Percentiles rank a stretch among this genome's conserved stretches.
These are phyloP conservation scores for Entomortierella lignicola DNA, from an alignment of 192 early-diverging fungal genomes.

Conservation along the genomic window DNA sequence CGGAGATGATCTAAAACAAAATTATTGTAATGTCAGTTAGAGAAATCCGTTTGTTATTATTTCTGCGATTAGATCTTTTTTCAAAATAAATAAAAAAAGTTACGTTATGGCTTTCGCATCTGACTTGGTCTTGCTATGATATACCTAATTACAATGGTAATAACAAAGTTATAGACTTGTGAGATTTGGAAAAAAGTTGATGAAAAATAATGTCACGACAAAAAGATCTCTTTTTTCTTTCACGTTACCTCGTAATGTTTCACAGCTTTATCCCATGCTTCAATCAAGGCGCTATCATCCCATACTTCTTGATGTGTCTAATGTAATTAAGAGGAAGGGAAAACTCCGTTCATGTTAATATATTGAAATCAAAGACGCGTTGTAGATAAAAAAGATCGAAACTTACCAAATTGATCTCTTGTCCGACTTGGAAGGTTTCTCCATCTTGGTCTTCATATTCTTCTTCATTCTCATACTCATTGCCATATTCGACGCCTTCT, in stretches of 20 bases:
- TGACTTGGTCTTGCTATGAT: constrained; percentile 17
- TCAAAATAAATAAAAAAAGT: background rate
- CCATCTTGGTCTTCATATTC: constrained; percentile 6
- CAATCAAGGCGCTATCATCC: constrained; percentile 72
- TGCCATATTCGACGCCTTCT: constrained; percentile 7
- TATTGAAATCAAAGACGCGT: background rate
- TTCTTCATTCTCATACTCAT: constrained; percentile 1
- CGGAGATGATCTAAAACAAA: constrained; percentile 5
- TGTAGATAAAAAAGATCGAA: background rate
- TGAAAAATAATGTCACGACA: no score
- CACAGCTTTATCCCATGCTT: constrained; percentile 71
- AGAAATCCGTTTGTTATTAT: no score
- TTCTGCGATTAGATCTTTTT: background rate
- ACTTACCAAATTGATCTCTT: constrained; percentile 34
- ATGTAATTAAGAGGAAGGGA: background rate
- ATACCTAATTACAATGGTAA: constrained; percentile 1
- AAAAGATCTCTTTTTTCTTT: background rate
- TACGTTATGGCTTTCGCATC: constrained; percentile 7
- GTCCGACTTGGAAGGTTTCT: constrained; percentile 22
- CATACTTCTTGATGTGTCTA: constrained; percentile 60
- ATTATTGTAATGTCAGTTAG: no score
- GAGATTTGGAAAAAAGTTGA: no score
- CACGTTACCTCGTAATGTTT: constrained; percentile 68
- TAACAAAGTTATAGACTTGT: constrained; percentile 28
- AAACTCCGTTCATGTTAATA: background rate